Base-by-base conservation (phyloP, 257 asterid species). In the Lantana camara region DNA sequence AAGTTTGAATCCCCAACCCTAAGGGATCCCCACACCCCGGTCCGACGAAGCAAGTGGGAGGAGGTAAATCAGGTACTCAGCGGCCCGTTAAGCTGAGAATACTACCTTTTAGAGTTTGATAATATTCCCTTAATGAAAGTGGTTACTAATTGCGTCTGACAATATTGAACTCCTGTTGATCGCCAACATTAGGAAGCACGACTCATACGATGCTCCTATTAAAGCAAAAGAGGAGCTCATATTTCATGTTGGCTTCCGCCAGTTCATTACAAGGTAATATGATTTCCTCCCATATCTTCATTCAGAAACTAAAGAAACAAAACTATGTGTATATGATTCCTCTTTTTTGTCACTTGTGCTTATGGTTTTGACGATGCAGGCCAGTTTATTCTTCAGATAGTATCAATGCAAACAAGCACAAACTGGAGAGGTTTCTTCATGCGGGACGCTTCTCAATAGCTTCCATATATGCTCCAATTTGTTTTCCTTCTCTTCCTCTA, bases 401-500 rank as follows among this genome's bases (percentile, higher is more conserved):
- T 72, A 77, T 80, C 71, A 83, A 85, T 53, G 83, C 92, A 30
- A 91, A 83, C 67, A 86, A 88, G 82, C 95, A 83, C 81, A 94
- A 94, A 75, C 86, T 94, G 99, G 99, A 94, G 86, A 91, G 95
- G 71, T 94, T 90, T 85, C 97, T 94, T 74, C 99, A 94, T 67
- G 78, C 89, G 2, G 98, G 99, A 29, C 72, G 83, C 67, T 88
- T 84, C 75, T 88, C 98, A 42, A 61, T 88, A 62, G 98, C 98
- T 67, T 94, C 99, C 21, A 54, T 86, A 59, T 94, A 75, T 73
- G 97, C 97, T 67, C 97, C 99, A 4, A 83, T 90, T 58, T 86
- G 80, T 57, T 88, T 94, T 66, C 84, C 87, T 51, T 67, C 95
- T 34, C 86, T 82, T 63, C 99, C 98, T 60, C 75, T 90, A 30